Evolutionary conservation across 1,284 basidiomycete genomes (phyloP).

Genomic region (Neonothopanus nambi): DNA sequence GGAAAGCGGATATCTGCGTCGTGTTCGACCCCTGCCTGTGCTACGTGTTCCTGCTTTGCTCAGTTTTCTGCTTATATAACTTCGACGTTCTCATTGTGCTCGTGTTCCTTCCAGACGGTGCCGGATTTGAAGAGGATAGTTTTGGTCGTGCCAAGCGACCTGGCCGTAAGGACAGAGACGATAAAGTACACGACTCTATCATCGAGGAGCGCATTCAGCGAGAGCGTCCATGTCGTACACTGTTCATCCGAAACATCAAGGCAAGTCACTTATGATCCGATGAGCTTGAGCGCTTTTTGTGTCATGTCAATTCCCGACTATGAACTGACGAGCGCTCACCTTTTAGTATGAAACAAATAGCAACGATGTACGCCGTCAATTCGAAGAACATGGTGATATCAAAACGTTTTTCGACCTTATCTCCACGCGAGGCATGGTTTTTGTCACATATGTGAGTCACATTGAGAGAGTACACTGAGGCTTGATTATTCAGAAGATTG

Average conservation of each 20-base stretch:
- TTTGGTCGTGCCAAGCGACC: conserved; percentile 52
- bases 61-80: conserved; percentile 32
- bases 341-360: conserved; percentile 87
- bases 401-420: conserved; percentile 97
- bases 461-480: too few relatives aligned
- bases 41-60: conserved; percentile 40
- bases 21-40: conserved; percentile 30
- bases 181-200: conserved; percentile 82
- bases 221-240: conserved; percentile 90
- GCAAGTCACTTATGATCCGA: conserved; percentile 51
- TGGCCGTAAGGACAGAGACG: conserved; percentile 70
- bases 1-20: conserved; percentile 4
- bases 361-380: conserved; percentile 79
- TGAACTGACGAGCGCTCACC: conserved; percentile 12
- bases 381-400: conserved; percentile 92
- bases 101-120: conserved; percentile 58
- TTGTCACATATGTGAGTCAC: conserved; percentile 90
- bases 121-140: conserved; percentile 54
- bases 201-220: conserved; percentile 89
- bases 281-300: background rate
- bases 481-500: background rate
- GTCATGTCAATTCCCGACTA: conserved; percentile 11
- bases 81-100: conserved; percentile 49
- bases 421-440: conserved; percentile 92
- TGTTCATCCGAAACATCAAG: conserved; percentile 97